A percentile compares a stretch with the other conserved stretches of the same genome.
phyloP scores from a whole-genome alignment of 768 basidiomycete species.

The Boletellus ananiceps region DNA sequence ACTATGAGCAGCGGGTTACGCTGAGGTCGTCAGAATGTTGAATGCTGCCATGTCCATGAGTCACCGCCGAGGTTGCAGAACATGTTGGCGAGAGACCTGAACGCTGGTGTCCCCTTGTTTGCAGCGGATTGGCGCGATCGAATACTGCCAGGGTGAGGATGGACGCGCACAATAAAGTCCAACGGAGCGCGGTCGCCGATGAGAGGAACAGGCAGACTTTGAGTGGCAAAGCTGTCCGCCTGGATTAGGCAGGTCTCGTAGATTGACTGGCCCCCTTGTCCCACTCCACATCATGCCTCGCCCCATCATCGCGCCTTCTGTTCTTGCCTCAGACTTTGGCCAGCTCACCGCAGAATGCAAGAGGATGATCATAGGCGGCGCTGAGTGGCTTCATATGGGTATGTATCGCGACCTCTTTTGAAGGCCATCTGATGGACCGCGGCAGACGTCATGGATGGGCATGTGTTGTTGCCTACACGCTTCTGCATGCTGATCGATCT shows the following conservation, averaged over 20 bases:
- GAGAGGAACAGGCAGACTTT: too few relatives aligned
- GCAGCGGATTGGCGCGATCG: too few relatives aligned
- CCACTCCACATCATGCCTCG: constrained; percentile 55
- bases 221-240: too few relatives aligned
- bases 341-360: constrained; percentile 93
- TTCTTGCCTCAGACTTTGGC: constrained; percentile 96
- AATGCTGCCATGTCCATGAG: neutral
- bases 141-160: neutral
- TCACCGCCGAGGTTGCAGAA: too few relatives aligned
- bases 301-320: constrained; percentile 94
- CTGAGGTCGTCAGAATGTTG: constrained; percentile 13
- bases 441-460: constrained; percentile 98
- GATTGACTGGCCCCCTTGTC: constrained; percentile 8
- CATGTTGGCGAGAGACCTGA: too few relatives aligned
- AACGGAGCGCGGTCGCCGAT: too few relatives aligned
- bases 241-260: constrained; percentile 27
- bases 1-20: constrained; percentile 12
- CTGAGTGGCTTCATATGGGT: constrained; percentile 99
- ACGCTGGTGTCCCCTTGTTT: too few relatives aligned
- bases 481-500: constrained; percentile 1
- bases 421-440: constrained; percentile 10
- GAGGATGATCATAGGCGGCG: constrained; percentile 92
- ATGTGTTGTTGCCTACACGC: constrained; percentile 13
- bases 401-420: constrained; percentile 2
- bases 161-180: neutral